Evolutionary conservation across 164 flowering plant genomes (phyloP), one percentile per base, ranked within the genome.

Genomic region (Dillenia suffruticosa): DNA sequence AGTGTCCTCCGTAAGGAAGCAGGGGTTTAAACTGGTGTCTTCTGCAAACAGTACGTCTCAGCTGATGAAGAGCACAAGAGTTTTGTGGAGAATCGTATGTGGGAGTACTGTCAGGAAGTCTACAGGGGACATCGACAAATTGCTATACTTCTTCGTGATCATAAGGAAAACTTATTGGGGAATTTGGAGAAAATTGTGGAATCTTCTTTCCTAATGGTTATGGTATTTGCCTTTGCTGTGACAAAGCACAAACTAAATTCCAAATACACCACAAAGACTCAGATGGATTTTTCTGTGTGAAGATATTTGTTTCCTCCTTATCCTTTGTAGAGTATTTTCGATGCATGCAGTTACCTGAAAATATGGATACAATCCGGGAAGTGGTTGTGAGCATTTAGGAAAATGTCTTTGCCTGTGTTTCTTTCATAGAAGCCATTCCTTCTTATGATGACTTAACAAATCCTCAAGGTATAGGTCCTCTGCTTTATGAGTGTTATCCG

Each of bases 271-370:
- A 48, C 49, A 55, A 85, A 85, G 64, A 64, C 43, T 44, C 84
- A 83, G 62, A 58, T 71, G 51, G 81, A 79, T 46, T 63, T 75
- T 55, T 95, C 96, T 47, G 79, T 47, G 79, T 85, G 14, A 66
- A 51, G 49, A 78, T 90, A 63, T 66, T 92, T 57, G 67, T 84
- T 63, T 78, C 97, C n/a, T 88, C 90, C 60, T 89, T n/a, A n/a
- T n/a, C 99, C 49, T 87, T 94, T 55, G 15, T 92, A 62, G 97
- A 95, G 76, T 95, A 95, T 77, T 87, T 92, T 59, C 75, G 97
- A 12, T 83, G 85, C 24, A 74, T 92, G 40, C 83, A 95, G 17
- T 75, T 95, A 71, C 79, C 97, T 15, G 97, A 92, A 70, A 92
- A 92, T 64, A 79, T 89, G 72, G 97, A 95, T 54, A 78, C 94